Evolutionary conservation across 108 stramenopile genomes (phyloP), one percentile per base, ranked within the genome.

Genomic region (Skeletonema menzelii): DNA sequence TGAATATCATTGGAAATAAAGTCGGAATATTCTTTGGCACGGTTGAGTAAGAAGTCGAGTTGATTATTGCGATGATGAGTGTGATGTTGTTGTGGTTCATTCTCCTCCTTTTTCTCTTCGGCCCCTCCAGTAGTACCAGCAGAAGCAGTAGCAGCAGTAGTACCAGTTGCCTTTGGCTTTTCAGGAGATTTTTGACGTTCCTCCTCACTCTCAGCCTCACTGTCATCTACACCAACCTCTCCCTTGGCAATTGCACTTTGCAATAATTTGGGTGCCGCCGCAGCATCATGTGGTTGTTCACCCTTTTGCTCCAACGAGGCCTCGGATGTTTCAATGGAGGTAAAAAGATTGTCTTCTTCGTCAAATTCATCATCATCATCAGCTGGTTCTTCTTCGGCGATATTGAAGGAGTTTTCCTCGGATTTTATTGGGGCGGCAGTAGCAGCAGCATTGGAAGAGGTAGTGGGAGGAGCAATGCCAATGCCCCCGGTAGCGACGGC

Each of bases 1-100:
- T 89, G 77, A 64, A 96, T 71, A 80, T 96, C 95, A 7, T 75
- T 76, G 46, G 91, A 83, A 55, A 96, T 96, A 65, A 96, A 96
- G 75, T 82, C 85, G 38, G 91, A 92, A 73, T 96, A 96, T 70
- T 96, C 85, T 24, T 86, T 84, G 28, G 94, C 94, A 60, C 91
- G 91, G 79, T 63, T 72, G 10, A 95, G 78, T 27, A 95, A 82
- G 67, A 92, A 95, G 46, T 95, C 94, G 17, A 95, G 82, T 85
- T 95, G 94, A 38, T 81, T 90, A 38, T 63, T 69, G 87, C 87
- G 49, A 63, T 73, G 72, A 76, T 88, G 87, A 19, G 75, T 72
- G 74, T 84, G 82, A 47, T 82, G 77, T 17, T 61, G 42, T n/a
- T 84, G 82, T 34, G 75, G 77, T 17, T 58, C 27, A 11, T 65